phyloP scores from a whole-genome alignment of 139 green algal species.

The Chlorella ohadii region DNA sequence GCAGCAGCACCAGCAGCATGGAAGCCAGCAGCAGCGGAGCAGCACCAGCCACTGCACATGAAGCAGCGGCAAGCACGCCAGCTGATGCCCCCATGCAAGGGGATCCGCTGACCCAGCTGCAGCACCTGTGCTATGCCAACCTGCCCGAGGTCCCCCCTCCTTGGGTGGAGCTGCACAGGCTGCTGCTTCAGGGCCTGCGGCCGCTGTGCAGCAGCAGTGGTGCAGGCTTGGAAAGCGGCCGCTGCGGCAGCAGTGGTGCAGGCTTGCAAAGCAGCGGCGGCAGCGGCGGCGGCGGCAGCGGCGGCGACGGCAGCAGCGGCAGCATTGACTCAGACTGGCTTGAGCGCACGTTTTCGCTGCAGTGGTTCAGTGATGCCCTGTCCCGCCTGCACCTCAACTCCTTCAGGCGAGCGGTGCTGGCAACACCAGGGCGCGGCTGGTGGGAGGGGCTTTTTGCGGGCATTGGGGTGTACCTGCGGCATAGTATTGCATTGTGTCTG shows the following conservation, averaged over 20 bases:
- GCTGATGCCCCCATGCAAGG: background rate
- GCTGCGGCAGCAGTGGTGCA: background rate
- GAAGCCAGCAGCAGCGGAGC: background rate
- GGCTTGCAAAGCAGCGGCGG: no score
- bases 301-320: background rate
- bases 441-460: no score
- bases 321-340: background rate
- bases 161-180: constrained; percentile 49
- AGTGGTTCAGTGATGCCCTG: constrained; percentile 40
- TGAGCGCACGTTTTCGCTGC: background rate
- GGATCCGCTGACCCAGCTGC: constrained; percentile 28
- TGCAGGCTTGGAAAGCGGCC: background rate
- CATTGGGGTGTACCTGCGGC: no score
- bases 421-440: no score
- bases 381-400: constrained; percentile 57
- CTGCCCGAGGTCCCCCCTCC: constrained; percentile 38
- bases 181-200: constrained; percentile 45
- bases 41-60: background rate
- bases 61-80: background rate
- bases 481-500: no score
- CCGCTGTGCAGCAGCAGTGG: background rate
- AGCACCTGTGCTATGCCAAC: constrained; percentile 64
- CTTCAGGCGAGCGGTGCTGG: constrained; percentile 41
- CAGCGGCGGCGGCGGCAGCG: background rate
- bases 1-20: background rate